Percentiles rank a stretch among this genome's conserved stretches.
Conservation (phyloP, 1,284 basidiomycete genomes). For the Ustilago nuda region DNA sequence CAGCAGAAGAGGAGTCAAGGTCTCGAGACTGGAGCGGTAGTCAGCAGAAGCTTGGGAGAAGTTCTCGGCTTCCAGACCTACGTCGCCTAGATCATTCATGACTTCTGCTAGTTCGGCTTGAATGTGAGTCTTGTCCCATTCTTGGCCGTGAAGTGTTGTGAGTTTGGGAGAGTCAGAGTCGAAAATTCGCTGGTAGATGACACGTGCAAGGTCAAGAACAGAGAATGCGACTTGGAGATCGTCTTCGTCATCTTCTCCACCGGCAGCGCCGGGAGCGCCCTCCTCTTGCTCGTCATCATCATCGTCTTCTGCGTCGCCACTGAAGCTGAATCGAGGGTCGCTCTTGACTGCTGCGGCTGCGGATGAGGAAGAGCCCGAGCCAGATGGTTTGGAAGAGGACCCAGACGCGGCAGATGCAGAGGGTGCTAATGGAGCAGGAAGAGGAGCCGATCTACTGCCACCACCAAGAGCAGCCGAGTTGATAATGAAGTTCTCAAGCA, state of each 20-base stretch:
- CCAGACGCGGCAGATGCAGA: conserved; percentile 15
- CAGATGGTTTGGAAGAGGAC: conserved; percentile 23
- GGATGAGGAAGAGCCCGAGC: conserved; percentile 19
- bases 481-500: conserved; percentile 63
- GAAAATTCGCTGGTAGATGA: conserved; percentile 61
- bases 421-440: conserved; percentile 26
- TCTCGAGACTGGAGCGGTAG: conserved; percentile 54
- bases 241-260: conserved; percentile 60
- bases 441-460: conserved; percentile 48
- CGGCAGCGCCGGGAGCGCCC: conserved; percentile 23
- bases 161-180: conserved; percentile 26
- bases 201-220: conserved; percentile 63
- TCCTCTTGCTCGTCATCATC: conserved; percentile 59
- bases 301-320: conserved; percentile 61
- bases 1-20: conserved; percentile 56
- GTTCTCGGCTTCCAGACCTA: conserved; percentile 67
- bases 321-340: conserved; percentile 60
- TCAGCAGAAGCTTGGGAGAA: conserved; percentile 66
- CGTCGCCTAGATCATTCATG: conserved; percentile 66
- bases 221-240: conserved; percentile 64
- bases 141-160: conserved; percentile 53
- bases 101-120: conserved; percentile 64
- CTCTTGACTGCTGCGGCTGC: conserved; percentile 22
- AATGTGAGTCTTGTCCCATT: conserved; percentile 44
- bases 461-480: conserved; percentile 64